Conservation (phyloP, 1,284 basidiomycete genomes). For the Exobasidium rhododendri region DNA sequence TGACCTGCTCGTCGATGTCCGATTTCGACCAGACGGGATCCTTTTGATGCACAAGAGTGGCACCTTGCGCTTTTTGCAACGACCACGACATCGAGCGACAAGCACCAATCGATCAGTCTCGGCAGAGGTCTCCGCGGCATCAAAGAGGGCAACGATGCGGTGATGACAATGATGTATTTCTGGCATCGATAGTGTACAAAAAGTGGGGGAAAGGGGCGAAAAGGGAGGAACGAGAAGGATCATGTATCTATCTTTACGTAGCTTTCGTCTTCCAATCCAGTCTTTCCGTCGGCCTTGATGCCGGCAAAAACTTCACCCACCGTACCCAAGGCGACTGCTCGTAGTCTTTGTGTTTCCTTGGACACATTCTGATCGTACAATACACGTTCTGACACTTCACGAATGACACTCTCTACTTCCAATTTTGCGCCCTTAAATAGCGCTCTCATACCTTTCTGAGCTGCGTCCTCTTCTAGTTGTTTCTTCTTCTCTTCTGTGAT, state of each 20-base stretch:
- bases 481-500: constrained; percentile 79
- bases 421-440: constrained; percentile 73
- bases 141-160: neutral
- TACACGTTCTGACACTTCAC: constrained; percentile 87
- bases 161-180: too few relatives aligned
- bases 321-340: constrained; percentile 44
- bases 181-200: too few relatives aligned
- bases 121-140: neutral
- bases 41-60: constrained; percentile 10
- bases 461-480: constrained; percentile 90
- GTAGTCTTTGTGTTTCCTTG: constrained; percentile 48
- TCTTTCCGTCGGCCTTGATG: constrained; percentile 14
- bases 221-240: neutral
- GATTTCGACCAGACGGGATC: constrained; percentile 12
- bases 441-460: constrained; percentile 67
- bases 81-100: neutral
- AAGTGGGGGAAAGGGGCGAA: neutral
- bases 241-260: constrained; percentile 16
- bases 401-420: constrained; percentile 86
- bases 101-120: neutral
- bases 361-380: constrained; percentile 59
- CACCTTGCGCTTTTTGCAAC: neutral
- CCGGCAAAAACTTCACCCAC: constrained; percentile 23
- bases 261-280: constrained; percentile 9
- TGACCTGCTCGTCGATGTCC: constrained; percentile 5